Conservation (phyloP, 2,329 filamentous ascomycete genomes). For the Emmonsiellopsis sp. region DNA sequence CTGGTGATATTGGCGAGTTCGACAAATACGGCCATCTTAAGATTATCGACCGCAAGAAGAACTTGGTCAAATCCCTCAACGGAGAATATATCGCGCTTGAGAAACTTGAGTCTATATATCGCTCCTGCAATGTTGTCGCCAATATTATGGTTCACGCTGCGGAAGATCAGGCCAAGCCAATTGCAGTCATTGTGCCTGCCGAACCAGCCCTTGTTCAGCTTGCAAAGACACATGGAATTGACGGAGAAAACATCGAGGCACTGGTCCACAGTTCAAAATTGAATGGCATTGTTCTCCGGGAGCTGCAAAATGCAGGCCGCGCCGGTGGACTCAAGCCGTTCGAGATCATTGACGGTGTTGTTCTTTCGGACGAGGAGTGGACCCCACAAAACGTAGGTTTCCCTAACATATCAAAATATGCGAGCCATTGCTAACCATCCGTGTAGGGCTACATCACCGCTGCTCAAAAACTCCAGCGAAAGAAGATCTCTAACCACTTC, state of each 20-base stretch:
- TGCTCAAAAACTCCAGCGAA: conserved; percentile 64
- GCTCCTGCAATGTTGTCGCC: conserved; percentile 42
- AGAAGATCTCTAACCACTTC: conserved; percentile 55
- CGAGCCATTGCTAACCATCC: conserved; percentile 15
- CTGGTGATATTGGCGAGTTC: conserved; percentile 80
- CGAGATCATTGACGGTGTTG: conserved; percentile 36
- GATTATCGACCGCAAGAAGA: conserved; percentile 96
- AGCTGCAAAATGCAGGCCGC: conserved; percentile 30
- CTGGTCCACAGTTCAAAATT: conserved; percentile 32
- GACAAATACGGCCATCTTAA: conserved; percentile 80
- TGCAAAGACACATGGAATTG: conserved; percentile 43
- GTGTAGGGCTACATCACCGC: conserved; percentile 55
- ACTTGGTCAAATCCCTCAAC: conserved; percentile 95
- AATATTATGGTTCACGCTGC: conserved; percentile 52
- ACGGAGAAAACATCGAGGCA: conserved; percentile 19
- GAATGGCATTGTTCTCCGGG: conserved; percentile 31
- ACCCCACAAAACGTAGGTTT: conserved; percentile 33
- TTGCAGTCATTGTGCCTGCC: conserved; percentile 53
- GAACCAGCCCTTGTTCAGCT: conserved; percentile 55
- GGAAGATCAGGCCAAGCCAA: conserved; percentile 42
- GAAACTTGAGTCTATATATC: conserved; percentile 89
- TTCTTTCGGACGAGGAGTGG: conserved; percentile 39
- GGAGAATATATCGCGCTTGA: conserved; percentile 98
- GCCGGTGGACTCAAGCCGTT: conserved; percentile 30
- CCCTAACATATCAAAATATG: neutral